Evolutionary conservation across 345 rosid genomes (phyloP).

Genomic region (Populus deltoides): DNA sequence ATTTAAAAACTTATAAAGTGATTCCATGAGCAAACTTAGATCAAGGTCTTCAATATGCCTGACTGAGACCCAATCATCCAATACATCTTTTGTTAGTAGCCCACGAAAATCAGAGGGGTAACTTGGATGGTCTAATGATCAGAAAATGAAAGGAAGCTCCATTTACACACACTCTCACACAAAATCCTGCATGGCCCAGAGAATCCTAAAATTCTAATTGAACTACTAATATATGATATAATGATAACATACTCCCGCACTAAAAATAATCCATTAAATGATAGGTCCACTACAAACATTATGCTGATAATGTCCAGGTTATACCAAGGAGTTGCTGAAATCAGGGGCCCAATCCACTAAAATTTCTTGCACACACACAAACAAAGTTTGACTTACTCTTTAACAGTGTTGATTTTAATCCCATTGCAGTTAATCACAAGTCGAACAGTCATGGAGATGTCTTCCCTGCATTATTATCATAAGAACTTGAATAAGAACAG

Average conservation of each 20-base stretch:
- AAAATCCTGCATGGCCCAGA: neutral
- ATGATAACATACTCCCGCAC: neutral
- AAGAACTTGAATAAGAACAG: constrained; percentile 2
- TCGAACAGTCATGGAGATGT: constrained; percentile 81
- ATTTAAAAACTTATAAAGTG: neutral
- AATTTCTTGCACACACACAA: neutral
- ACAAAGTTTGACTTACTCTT: constrained; percentile 56
- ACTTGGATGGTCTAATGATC: neutral
- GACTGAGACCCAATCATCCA: neutral
- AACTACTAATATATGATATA: neutral
- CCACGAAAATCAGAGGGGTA: neutral
- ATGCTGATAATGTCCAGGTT: neutral
- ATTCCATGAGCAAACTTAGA: neutral
- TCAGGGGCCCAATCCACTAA: constrained; percentile 6
- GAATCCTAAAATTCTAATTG: neutral
- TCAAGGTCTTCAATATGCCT: neutral
- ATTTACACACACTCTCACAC: neutral
- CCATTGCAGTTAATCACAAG: constrained; percentile 91
- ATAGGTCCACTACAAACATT: neutral
- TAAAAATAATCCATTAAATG: neutral
- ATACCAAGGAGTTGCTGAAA: neutral
- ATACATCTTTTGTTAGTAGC: neutral
- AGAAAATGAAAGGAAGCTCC: neutral
- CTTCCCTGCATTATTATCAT: constrained; percentile 54
- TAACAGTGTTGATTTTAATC: constrained; percentile 73